Base-by-base conservation (phyloP, 164 flowering plant genomes). In the Magnolia sinica region DNA sequence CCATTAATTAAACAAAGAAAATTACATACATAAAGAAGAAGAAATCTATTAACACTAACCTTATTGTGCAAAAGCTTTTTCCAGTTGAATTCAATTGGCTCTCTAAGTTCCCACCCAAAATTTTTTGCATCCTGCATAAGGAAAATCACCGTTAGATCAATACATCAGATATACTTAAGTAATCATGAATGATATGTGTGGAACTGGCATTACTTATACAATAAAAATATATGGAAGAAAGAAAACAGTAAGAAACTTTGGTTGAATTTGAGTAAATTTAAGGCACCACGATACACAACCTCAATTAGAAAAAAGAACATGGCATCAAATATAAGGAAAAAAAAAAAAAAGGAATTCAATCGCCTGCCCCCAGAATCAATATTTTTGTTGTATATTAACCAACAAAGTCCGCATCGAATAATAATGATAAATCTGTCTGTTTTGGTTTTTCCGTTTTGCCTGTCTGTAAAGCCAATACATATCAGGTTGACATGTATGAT, bases 101-200 rank as follows among this genome's bases (percentile, higher is more conserved):
- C 97, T 80, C 82, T 86, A 79, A 94, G 70, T 73, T 92, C 94
- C 99, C 99, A 96, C 7, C 99, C 98, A 85, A 76, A 96, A 83
- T 81, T 91, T 78, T 86, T 89, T 45, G 98, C 94, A 88, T 96
- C 99, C 99, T 96, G 81, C 81, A 86, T 69, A 74, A 29, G n/a
- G 67, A 49, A 55, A 67, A 50, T 19, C 58, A 50, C 49, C 7
- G 29, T 8, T 20, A 51, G 52, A 69, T 51, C 73, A 37, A 72
- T 68, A 31, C 29, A 68, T 14, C 31, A 18, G 8, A 65, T 8
- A 68, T 23, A 18, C 8, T 9, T 29, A 68, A 55, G 61, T 55
- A 55, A 55, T 11, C 13, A 55, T 55, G 61, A 55, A 55, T 55
- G 16, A 55, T 55, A 55, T 55, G 61, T 55, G 61, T 55, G 3